These are phyloP conservation scores for Besnoitia besnoiti DNA, from an alignment of 169 alveolate species.

Conservation along the genomic window DNA sequence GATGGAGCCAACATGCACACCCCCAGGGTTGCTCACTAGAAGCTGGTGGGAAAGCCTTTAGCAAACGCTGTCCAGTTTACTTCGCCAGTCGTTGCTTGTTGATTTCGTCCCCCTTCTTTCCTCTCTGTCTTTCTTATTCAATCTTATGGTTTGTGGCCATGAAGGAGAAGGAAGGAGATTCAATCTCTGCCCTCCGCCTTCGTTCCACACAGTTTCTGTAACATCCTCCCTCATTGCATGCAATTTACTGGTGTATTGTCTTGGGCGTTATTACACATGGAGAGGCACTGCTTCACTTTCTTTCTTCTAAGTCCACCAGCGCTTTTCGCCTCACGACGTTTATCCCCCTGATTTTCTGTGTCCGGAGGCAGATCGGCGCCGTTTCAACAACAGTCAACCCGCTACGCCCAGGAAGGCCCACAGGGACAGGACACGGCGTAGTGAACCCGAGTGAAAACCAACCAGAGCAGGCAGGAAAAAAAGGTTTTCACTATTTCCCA, in stretches of 20 bases:
- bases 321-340: neutral
- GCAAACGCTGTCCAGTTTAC: neutral
- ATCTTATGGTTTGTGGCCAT: neutral
- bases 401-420: neutral
- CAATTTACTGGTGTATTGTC: neutral
- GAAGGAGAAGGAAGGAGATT: neutral
- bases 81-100: neutral
- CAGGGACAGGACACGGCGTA: neutral
- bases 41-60: neutral
- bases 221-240: neutral
- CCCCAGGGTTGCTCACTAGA: neutral
- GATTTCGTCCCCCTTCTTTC: neutral
- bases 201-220: neutral
- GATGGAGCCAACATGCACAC: slow-evolving; percentile 14
- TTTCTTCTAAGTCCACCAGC: neutral
- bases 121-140: neutral
- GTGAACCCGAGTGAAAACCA: neutral
- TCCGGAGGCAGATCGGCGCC: neutral
- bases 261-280: too few relatives aligned
- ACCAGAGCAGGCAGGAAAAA: neutral
- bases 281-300: too few relatives aligned
- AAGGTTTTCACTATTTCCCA: too few relatives aligned
- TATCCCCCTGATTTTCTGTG: neutral
- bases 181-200: neutral
- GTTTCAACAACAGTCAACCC: neutral